Conservation (phyloP, 352 stramenopile genomes). For the Phytophthora chlamydospora region DNA sequence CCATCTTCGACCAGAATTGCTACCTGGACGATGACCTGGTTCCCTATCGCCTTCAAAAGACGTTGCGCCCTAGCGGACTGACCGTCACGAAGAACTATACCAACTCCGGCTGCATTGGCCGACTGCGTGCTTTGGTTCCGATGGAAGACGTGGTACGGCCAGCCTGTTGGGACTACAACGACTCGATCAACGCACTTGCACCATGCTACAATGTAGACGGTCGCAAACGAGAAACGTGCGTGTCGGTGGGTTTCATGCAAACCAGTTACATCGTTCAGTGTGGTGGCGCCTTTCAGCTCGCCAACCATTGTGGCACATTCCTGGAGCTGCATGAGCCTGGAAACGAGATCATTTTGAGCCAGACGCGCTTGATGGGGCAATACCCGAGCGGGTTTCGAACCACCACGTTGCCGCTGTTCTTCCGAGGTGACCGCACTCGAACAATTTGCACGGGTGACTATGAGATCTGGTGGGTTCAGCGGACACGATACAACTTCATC, state of each 20-base stretch:
- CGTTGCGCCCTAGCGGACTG: conserved; percentile 43
- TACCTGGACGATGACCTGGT: conserved; percentile 59
- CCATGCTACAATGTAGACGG: conserved; percentile 75
- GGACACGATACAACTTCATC: conserved; percentile 82
- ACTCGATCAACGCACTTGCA: conserved; percentile 65
- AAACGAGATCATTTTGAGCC: conserved; percentile 72
- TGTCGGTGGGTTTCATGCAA: conserved; percentile 83
- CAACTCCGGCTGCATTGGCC: conserved; percentile 60
- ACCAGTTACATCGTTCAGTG: conserved; percentile 83
- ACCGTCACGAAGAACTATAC: conserved; percentile 58
- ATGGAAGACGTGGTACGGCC: conserved; percentile 60
- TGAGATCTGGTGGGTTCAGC: conserved; percentile 90
- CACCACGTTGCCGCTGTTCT: conserved; percentile 78
- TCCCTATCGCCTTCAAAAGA: conserved; percentile 70
- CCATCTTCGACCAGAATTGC: conserved; percentile 74
- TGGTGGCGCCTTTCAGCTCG: conserved; percentile 64
- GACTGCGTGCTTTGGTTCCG: conserved; percentile 52
- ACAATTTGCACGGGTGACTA: conserved; percentile 79
- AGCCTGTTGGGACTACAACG: conserved; percentile 87
- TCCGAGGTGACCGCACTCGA: conserved; percentile 56
- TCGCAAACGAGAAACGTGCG: conserved; percentile 58
- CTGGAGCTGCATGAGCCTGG: conserved; percentile 79
- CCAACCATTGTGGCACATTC: conserved; percentile 87
- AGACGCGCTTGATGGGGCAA: conserved; percentile 71
- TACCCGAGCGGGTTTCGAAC: conserved; percentile 79